These are phyloP conservation scores for Prillingera fragicola DNA, from an alignment of 1,284 basidiomycete genomes.

Conservation along the genomic window DNA sequence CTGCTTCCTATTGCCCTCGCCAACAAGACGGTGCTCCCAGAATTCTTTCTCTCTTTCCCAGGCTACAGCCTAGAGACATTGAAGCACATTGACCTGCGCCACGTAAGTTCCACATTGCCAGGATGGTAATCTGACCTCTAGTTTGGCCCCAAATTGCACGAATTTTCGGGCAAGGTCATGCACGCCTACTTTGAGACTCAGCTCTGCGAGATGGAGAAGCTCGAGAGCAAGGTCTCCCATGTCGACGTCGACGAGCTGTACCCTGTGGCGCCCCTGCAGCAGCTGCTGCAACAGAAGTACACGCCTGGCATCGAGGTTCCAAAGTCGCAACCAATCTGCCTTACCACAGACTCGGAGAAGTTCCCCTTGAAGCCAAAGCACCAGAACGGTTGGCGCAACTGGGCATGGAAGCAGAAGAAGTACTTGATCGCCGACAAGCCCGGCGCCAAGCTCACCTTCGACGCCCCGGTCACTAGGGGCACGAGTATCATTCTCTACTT, in stretches of 20 bases:
- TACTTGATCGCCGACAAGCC: constrained; percentile 37
- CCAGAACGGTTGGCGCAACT: constrained; percentile 36
- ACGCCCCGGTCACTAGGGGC: constrained; percentile 22
- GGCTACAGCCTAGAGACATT: constrained; percentile 11
- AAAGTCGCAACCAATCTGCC: constrained; percentile 38
- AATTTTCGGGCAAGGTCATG: constrained; percentile 25
- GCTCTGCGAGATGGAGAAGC: constrained; percentile 30
- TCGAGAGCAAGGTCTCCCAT: constrained; percentile 13
- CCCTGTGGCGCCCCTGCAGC: constrained; percentile 17
- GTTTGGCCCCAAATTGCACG: constrained; percentile 15
- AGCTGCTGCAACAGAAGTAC: constrained; percentile 3
- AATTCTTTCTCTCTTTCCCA: constrained; percentile 23
- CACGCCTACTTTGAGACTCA: constrained; percentile 34
- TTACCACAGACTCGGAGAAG: constrained; percentile 27
- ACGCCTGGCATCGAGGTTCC: constrained; percentile 2
- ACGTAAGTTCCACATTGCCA: constrained; percentile 36
- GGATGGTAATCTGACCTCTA: constrained; percentile 6
- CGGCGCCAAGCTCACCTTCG: constrained; percentile 34
- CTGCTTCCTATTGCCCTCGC: constrained; percentile 21
- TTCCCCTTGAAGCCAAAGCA: constrained; percentile 25
- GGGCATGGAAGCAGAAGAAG: constrained; percentile 40
- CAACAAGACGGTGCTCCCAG: constrained; percentile 16
- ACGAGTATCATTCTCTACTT: constrained; percentile 36
- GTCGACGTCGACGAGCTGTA: constrained; percentile 18
- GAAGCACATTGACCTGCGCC: constrained; percentile 28